Evolutionary conservation across 169 alveolate genomes (phyloP), one percentile per base, ranked within the genome.

Genomic region (Babesia caballi): DNA sequence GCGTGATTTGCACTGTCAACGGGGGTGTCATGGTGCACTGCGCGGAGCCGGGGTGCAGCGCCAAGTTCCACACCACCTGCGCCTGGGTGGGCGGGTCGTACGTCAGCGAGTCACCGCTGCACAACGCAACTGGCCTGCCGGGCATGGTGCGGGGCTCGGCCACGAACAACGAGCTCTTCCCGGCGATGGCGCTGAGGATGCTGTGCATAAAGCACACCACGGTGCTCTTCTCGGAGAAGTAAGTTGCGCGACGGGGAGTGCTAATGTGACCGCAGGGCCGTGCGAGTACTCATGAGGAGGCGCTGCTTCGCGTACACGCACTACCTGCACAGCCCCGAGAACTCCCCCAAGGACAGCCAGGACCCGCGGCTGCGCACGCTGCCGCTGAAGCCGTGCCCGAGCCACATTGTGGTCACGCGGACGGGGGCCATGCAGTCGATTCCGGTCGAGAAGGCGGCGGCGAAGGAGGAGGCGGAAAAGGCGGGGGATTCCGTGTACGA

Each of bases 251-350:
- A 0, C 4, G 11, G 21, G 14, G 5, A 3, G 4, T 2, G 7
- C 1, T n/a, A 7, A 73, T 73, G 5, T 4, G 6, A 11, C 5
- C 46, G 42, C 65, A 77, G 85, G 42, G 72, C 69, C 41, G 80
- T 80, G 23, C 59, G 23, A 21, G 59, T 25, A 46, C 80, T 58
- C 21, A 27, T 25, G 56, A 27, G 12, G 41, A 59, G 69, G 33
- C 35, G 77, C 30, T 60, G 75, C 27, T 40, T 23, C 51, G 88
- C 88, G 17, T 80, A 80, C 36, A 70, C 84, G 53, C 88, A 80
- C 27, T 80, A 80, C 52, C 35, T 57, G 40, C 49, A 50, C 58
- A 23, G 35, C 44, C 88, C 88, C 1, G 56, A 59, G 35, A 44
- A 44, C 35, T 32, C 51, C 35, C 19, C 28, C 21, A 70, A 61